Conservation (phyloP, 1,284 basidiomycete genomes). For the Chalciporus piperatoides region DNA sequence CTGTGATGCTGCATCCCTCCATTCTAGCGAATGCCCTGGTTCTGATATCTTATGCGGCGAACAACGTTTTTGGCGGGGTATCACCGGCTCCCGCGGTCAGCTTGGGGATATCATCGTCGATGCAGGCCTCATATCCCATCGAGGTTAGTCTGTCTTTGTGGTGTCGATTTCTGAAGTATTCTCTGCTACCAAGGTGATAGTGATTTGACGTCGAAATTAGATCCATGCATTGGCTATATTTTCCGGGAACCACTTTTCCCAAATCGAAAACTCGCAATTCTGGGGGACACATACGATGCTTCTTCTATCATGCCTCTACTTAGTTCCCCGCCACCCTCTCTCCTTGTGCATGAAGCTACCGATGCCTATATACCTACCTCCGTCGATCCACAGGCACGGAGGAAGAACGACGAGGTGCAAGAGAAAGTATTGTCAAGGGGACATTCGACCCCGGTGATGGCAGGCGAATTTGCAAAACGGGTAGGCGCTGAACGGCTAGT, state of each 20-base stretch:
- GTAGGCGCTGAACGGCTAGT: constrained; percentile 66
- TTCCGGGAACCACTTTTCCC: constrained; percentile 58
- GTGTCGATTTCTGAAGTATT: background rate
- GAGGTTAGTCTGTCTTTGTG: constrained; percentile 51
- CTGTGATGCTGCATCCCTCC: constrained; percentile 51
- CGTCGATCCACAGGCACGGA: constrained; percentile 47
- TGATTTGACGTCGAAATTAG: constrained; percentile 37
- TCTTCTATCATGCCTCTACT: constrained; percentile 55
- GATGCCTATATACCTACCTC: constrained; percentile 69
- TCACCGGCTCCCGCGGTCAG: constrained; percentile 39
- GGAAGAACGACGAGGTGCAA: constrained; percentile 47
- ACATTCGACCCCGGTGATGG: constrained; percentile 82
- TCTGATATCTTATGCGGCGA: constrained; percentile 56
- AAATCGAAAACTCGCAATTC: constrained; percentile 48
- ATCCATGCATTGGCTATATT: constrained; percentile 81
- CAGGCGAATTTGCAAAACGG: constrained; percentile 70
- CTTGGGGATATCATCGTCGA: constrained; percentile 55
- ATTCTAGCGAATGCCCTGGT: constrained; percentile 68
- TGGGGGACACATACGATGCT: constrained; percentile 69
- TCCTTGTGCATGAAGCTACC: constrained; percentile 82
- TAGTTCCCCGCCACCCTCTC: constrained; percentile 41
- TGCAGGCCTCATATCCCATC: constrained; percentile 78
- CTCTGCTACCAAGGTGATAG: background rate
- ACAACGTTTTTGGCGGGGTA: constrained; percentile 69
- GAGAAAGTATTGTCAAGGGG: constrained; percentile 62